These are phyloP conservation scores for Diaporthe sp. DNA, from an alignment of 2,329 filamentous ascomycete genomes.

Conservation along the genomic window DNA sequence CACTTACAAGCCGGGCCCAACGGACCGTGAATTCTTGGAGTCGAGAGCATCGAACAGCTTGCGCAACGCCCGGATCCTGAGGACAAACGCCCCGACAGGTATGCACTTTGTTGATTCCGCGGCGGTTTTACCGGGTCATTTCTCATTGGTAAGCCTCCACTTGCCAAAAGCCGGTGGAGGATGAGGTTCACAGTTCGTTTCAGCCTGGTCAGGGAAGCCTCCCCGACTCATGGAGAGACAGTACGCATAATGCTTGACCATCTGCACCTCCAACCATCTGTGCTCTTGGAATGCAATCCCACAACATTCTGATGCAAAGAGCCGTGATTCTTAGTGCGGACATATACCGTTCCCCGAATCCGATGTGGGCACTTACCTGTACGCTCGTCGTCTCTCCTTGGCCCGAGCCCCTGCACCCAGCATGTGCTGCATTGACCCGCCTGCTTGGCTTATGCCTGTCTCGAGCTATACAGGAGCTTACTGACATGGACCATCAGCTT, in stretches of 20 bases:
- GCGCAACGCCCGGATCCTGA: background rate
- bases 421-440: slow-evolving; percentile 5
- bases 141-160: slow-evolving; percentile 30
- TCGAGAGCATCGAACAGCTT: background rate
- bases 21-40: background rate
- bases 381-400: background rate
- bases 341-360: slow-evolving; percentile 19
- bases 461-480: slow-evolving; percentile 18
- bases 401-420: slow-evolving; percentile 15
- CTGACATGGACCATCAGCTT: slow-evolving; percentile 18
- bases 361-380: slow-evolving; percentile 23
- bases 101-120: background rate
- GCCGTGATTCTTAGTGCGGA: slow-evolving; percentile 3
- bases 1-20: background rate
- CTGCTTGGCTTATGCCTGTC: slow-evolving; percentile 26
- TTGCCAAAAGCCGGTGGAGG: slow-evolving; percentile 19
- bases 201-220: slow-evolving; percentile 26
- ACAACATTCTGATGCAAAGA: slow-evolving; percentile 15
- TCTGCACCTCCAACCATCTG: slow-evolving; percentile 3
- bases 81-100: background rate
- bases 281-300: slow-evolving; percentile 10
- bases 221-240: slow-evolving; percentile 16
- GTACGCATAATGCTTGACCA: slow-evolving; percentile 17
- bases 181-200: slow-evolving; percentile 12
- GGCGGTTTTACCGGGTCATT: background rate